Percentiles rank a stretch among this genome's conserved stretches.
Conservation (phyloP, 352 stramenopile species). For the Pythium sp. region DNA sequence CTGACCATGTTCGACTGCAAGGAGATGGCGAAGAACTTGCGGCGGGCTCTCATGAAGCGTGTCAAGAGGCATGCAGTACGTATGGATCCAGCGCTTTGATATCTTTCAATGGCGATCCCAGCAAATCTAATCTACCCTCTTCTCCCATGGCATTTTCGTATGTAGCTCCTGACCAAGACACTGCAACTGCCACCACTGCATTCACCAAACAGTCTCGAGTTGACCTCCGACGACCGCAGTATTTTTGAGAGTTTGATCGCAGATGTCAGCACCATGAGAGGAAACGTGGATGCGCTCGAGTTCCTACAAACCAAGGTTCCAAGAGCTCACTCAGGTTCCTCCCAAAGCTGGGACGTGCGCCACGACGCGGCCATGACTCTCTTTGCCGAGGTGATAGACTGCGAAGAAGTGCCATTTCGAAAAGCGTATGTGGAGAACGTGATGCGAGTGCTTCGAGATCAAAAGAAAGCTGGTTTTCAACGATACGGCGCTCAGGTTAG, state of each 20-base stretch:
- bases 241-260: not conserved
- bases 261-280: not conserved
- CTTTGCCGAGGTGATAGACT: not conserved
- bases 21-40: not conserved
- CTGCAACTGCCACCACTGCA: not conserved
- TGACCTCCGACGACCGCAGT: not conserved
- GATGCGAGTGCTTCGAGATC: not conserved
- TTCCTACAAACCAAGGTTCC: not conserved
- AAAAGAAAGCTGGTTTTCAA: not conserved
- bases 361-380: not conserved
- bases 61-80: not conserved
- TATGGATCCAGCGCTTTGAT: not conserved
- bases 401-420: constrained; percentile 8
- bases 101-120: not conserved
- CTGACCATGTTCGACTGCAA: not conserved
- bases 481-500: not conserved
- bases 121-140: not conserved
- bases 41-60: not conserved
- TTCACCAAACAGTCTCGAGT: not conserved
- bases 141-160: not conserved
- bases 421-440: not conserved
- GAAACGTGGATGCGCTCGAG: not conserved
- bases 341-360: not conserved
- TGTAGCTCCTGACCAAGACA: not conserved
- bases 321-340: not conserved